Evolutionary conservation across 106 monocot species (phyloP), one percentile per base, ranked within the genome.

Genomic region (Hemerocallis citrina): DNA sequence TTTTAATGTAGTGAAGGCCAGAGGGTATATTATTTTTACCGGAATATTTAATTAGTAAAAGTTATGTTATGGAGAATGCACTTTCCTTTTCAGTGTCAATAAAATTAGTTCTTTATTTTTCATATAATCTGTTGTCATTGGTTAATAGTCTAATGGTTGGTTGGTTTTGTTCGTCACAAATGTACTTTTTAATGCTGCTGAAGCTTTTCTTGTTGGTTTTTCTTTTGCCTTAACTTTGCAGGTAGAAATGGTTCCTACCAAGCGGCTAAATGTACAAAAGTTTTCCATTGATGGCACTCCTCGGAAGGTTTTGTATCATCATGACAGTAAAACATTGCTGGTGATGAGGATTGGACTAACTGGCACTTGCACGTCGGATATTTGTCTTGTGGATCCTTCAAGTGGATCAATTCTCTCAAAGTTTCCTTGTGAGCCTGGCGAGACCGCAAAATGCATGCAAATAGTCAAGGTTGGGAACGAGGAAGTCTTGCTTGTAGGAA

Each of bases 401-500:
- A 88, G 58, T 77, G 98, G 98, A 17, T 65, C 64, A 25, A 4
- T 98, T 23, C 74, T 81, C 57, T 77, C 82, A 56, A 84, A 64
- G 35, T 98, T 80, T 45, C 65, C 63, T 17, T 85, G 76, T 68
- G 82, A 75, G 49, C 68, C 52, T 66, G 85, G 88, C 2, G 98
- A 98, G 78, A 88, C 70, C 23, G 98, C 84, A 57, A 98, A 92
- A 82, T 88, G 88, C 58, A 92, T 98, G 91, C 55, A 88, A 68
- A 72, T 98, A 42, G 42, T 85, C 43, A 88, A 67, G 58, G 70
- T 82, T 69, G 98, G 92, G 59, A 74, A 61, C 63, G 80, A 82
- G 24, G 76, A 85, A 59, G 68, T 92, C 2, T 71, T 98, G 72
- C 61, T 98, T 64, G 85, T 98, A 66, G 98, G 98, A 70, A 98